phyloP scores from a whole-genome alignment of 352 stramenopile species.

The Phytophthora palmivora region DNA sequence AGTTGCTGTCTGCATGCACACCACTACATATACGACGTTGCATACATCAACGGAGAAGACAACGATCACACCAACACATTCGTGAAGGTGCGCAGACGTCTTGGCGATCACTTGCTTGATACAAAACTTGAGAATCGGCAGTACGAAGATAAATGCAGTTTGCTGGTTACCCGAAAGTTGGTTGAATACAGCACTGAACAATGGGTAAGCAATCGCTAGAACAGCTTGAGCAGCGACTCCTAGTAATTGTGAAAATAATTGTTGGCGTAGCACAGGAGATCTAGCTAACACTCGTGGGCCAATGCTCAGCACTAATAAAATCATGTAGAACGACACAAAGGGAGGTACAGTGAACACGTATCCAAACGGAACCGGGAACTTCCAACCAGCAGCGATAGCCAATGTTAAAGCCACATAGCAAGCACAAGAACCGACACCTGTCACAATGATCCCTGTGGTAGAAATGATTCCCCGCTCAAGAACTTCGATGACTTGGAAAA shows the following conservation, averaged over 20 bases:
- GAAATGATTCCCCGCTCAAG: constrained; percentile 18
- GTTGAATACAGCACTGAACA: constrained; percentile 12
- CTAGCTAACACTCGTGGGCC: background rate
- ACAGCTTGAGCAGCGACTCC: constrained; percentile 9
- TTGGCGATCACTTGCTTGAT: constrained; percentile 29
- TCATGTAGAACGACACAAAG: constrained; percentile 16
- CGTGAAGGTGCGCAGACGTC: constrained; percentile 16
- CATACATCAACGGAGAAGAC: constrained; percentile 42
- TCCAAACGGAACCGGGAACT: constrained; percentile 23
- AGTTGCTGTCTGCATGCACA: constrained; percentile 33
- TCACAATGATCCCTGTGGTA: background rate
- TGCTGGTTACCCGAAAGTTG: background rate
- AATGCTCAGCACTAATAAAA: constrained; percentile 19
- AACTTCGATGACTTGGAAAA: constrained; percentile 23
- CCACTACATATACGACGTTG: constrained; percentile 33
- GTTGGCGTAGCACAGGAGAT: constrained; percentile 2
- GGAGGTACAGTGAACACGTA: constrained; percentile 16
- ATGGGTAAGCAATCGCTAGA: constrained; percentile 21
- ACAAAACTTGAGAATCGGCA: constrained; percentile 2
- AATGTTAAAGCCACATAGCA: constrained; percentile 18
- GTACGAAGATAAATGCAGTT: background rate
- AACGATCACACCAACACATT: constrained; percentile 22
- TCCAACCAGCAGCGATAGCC: constrained; percentile 15
- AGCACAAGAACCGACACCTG: constrained; percentile 14
- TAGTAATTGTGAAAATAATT: constrained; percentile 6